phyloP scores from a whole-genome alignment of 768 basidiomycete genomes.

The Suillus americanus region DNA sequence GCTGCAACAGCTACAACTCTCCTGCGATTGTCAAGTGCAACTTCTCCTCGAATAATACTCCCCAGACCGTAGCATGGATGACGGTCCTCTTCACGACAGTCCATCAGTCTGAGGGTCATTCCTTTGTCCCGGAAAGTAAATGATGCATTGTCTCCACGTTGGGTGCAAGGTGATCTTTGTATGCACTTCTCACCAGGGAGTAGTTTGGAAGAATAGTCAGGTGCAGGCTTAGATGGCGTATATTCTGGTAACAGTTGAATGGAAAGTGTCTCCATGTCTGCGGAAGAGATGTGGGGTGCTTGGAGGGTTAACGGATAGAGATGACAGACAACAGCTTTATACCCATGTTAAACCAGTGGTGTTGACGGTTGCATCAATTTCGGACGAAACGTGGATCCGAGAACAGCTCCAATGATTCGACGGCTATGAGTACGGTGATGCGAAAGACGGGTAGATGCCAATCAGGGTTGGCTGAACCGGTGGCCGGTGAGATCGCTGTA shows the following conservation, averaged over 20 bases:
- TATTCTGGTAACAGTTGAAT: slow-evolving; percentile 47
- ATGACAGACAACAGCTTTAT: neutral
- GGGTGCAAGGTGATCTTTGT: slow-evolving; percentile 40
- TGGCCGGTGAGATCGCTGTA: neutral
- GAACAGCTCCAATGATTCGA: neutral
- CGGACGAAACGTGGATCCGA: slow-evolving; percentile 1
- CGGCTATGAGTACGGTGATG: neutral
- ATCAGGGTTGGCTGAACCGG: neutral
- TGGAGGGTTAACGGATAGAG: neutral
- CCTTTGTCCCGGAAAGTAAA: slow-evolving; percentile 31
- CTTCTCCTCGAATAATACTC: slow-evolving; percentile 29
- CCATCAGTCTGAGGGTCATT: slow-evolving; percentile 30
- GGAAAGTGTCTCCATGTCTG: slow-evolving; percentile 8
- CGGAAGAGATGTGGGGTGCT: neutral
- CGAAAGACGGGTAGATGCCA: neutral
- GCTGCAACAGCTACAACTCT: slow-evolving; percentile 25
- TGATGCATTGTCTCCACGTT: slow-evolving; percentile 18
- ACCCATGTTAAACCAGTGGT: neutral
- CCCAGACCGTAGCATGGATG: slow-evolving; percentile 31
- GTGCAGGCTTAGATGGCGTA: slow-evolving; percentile 51
- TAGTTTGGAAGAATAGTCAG: slow-evolving; percentile 58
- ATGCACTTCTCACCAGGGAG: slow-evolving; percentile 52
- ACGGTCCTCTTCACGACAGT: slow-evolving; percentile 31
- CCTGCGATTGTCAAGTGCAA: slow-evolving; percentile 24
- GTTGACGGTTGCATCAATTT: slow-evolving; percentile 1